These are phyloP conservation scores for Boletus reticulatus DNA, from an alignment of 768 basidiomycete species.

Conservation along the genomic window DNA sequence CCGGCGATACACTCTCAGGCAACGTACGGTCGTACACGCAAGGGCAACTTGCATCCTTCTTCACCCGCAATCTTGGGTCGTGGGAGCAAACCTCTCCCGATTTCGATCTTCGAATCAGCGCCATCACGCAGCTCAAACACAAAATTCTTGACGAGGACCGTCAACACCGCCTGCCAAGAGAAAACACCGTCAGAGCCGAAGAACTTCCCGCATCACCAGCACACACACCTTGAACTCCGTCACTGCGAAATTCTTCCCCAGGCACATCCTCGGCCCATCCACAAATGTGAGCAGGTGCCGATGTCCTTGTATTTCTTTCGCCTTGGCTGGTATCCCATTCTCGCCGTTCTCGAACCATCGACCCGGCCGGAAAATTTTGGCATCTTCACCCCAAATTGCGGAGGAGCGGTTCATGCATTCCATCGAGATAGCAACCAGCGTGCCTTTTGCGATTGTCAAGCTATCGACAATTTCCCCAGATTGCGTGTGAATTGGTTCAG, in stretches of 20 bases:
- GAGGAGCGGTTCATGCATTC: constrained; percentile 47
- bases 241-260: constrained; percentile 48
- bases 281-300: constrained; percentile 49
- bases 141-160: constrained; percentile 42
- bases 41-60: constrained; percentile 20
- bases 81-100: constrained; percentile 6
- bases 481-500: constrained; percentile 41
- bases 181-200: neutral
- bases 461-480: constrained; percentile 37
- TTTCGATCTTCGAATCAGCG: constrained; percentile 19
- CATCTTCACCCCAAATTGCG: constrained; percentile 58
- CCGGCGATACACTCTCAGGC: neutral
- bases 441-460: constrained; percentile 48
- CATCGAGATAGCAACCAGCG: constrained; percentile 42
- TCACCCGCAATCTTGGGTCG: neutral
- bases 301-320: constrained; percentile 45
- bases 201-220: neutral
- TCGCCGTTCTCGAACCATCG: constrained; percentile 49
- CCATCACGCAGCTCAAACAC: constrained; percentile 36
- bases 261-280: constrained; percentile 48
- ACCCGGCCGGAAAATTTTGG: constrained; percentile 56
- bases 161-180: constrained; percentile 37
- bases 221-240: constrained; percentile 28
- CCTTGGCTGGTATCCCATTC: constrained; percentile 20
- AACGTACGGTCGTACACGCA: constrained; percentile 17